These are phyloP conservation scores for Cryphonectria nitschkei DNA, from an alignment of 2,329 filamentous ascomycete genomes.

Conservation along the genomic window DNA sequence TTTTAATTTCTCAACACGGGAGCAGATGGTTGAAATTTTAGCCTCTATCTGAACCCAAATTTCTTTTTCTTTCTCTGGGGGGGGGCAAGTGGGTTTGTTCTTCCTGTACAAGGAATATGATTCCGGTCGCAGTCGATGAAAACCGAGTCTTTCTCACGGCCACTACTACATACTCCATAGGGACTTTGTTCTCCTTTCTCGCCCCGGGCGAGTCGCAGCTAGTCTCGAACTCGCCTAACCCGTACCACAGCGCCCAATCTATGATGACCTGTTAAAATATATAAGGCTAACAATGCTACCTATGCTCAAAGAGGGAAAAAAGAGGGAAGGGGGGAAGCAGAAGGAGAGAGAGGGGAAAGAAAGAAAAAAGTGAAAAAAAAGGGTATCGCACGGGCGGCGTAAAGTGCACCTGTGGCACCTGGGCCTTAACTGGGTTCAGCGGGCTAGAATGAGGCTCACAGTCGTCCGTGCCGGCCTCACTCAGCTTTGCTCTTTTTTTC, in stretches of 20 bases:
- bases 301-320: neutral
- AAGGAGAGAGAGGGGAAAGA: too few species aligned
- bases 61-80: neutral
- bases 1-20: neutral
- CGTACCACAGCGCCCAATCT: neutral
- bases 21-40: slow-evolving; percentile 18
- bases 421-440: neutral
- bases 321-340: neutral
- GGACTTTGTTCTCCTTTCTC: neutral
- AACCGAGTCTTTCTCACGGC: neutral
- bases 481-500: neutral
- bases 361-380: neutral
- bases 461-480: slow-evolving; percentile 25
- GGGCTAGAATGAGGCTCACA: slow-evolving; percentile 24
- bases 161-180: neutral
- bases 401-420: neutral
- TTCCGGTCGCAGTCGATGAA: neutral
- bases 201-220: slow-evolving; percentile 14
- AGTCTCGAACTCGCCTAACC: slow-evolving; percentile 15
- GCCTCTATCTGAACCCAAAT: slow-evolving; percentile 12
- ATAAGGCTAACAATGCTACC: neutral
- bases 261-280: slow-evolving; percentile 4
- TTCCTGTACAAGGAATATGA: neutral
- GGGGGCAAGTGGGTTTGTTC: neutral
- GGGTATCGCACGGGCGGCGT: neutral